Base-by-base conservation (phyloP, 1,139 yeast species). In the Pichia terricola region DNA sequence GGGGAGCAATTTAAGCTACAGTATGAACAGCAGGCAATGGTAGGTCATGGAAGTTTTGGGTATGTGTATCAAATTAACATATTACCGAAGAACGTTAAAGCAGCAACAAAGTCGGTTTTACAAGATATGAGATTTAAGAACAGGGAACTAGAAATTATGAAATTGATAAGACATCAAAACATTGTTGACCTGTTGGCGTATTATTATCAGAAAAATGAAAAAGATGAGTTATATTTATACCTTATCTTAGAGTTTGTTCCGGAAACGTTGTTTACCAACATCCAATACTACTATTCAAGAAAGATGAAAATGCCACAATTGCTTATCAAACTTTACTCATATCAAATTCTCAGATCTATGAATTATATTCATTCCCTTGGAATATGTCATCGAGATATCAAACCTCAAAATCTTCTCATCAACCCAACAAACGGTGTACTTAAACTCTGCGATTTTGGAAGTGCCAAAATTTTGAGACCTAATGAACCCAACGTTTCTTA, bases 21-120 rank as follows among this genome's bases (percentile, higher is more conserved):
- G 22, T 16, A 16, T 16, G 22, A 16, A 16, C 22, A 16, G 22
- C 33, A 30, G 33, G 79, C 85, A 57, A 89, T 89, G 72, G 95
- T 89, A 42, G 98, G 98, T 22, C 95, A 87, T 64, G 98, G 98
- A 16, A 88, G 97, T 26, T 91, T 91, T 68, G 98, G 98, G 4
- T 91, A 88, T 33, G 98, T 91, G 30, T 88, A 87, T 61, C 94
- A 87, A 57, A 87, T 96, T 8, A 81, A 77, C 49, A 72, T 91
- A 39, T 64, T 77, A 52, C 91, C 94, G 28, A 72, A 84, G 34
- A 80, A 84, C 49, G 86, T 81, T 58, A 66, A 72, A 34, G 95
- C 94, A 28, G 99, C 98, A 46, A 87, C 94, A 63, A 91, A 91
- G 65, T 75, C 95, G 52, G 98, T 91, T 9, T 71, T 91, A 33